Evolutionary conservation across 805 yeast genomes (phyloP).

Genomic region (Priceomyces carsonii): DNA sequence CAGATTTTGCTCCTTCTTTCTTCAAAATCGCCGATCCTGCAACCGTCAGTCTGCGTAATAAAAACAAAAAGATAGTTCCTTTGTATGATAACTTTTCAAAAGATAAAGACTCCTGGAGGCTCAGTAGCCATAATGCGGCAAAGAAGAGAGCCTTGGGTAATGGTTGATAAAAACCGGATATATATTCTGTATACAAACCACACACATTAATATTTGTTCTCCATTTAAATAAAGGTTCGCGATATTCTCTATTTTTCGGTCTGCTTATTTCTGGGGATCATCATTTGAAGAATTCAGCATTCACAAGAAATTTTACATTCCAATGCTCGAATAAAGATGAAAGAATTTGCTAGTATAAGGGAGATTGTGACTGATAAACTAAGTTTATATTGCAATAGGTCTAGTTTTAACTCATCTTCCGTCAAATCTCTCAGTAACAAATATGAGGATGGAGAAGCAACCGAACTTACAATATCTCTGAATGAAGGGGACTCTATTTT

Average conservation of each 20-base stretch:
- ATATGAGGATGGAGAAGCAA: constrained; percentile 18
- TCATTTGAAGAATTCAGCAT: too few species aligned
- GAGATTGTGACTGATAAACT: constrained; percentile 33
- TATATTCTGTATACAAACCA: too few species aligned
- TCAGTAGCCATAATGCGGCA: constrained; percentile 45
- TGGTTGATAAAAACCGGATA: too few species aligned
- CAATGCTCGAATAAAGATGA: too few species aligned
- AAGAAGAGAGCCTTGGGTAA: constrained; percentile 19
- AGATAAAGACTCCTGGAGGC: constrained; percentile 74
- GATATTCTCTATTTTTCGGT: too few species aligned
- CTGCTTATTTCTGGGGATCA: too few species aligned
- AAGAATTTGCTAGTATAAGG: too few species aligned
- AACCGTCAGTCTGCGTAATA: constrained; percentile 50
- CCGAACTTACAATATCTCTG: constrained; percentile 10
- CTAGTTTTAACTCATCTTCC: constrained; percentile 26
- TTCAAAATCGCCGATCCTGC: constrained; percentile 62
- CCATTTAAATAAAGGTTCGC: too few species aligned
- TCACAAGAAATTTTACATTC: too few species aligned
- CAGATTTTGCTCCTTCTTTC: constrained; percentile 69
- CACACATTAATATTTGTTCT: too few species aligned
- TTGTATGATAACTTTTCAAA: constrained; percentile 59
- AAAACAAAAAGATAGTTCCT: constrained; percentile 70
- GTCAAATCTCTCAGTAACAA: constrained; percentile 27
- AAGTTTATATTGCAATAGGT: constrained; percentile 26
- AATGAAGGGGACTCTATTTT: constrained; percentile 11